Evolutionary conservation across 805 yeast species (phyloP).

Genomic region (Lipomyces mesembrius): DNA sequence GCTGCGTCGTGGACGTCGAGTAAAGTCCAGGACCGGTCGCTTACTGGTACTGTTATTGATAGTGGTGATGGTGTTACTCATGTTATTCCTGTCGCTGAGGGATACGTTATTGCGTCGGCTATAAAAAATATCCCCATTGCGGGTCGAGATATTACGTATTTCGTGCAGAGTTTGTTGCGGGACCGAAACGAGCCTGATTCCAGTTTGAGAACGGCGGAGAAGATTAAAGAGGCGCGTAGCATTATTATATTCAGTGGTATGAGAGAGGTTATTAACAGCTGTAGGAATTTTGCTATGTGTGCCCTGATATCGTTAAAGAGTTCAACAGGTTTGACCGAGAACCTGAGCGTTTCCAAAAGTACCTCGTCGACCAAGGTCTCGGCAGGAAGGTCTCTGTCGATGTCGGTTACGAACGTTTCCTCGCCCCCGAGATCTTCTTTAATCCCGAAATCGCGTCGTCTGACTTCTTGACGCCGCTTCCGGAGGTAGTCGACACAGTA

Average conservation of each 20-base stretch:
- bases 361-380: constrained; percentile 76
- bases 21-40: constrained; percentile 89
- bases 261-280: background rate
- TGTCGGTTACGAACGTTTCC: constrained; percentile 95
- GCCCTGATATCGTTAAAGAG: constrained; percentile 97
- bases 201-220: constrained; percentile 91
- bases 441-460: constrained; percentile 96
- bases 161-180: constrained; percentile 89
- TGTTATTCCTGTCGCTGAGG: constrained; percentile 97
- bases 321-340: constrained; percentile 93
- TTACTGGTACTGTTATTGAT: constrained; percentile 98
- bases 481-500: constrained; percentile 93
- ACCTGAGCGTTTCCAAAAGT: constrained; percentile 91
- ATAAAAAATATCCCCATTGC: constrained; percentile 98
- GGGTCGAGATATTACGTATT: constrained; percentile 94
- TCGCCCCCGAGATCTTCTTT: constrained; percentile 99
- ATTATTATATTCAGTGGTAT: background rate
- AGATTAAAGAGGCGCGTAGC: constrained; percentile 70
- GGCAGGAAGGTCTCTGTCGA: constrained; percentile 74
- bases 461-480: constrained; percentile 93
- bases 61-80: constrained; percentile 99
- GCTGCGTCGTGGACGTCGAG: constrained; percentile 99
- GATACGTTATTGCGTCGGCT: constrained; percentile 96
- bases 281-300: constrained; percentile 86
- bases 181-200: constrained; percentile 97